Conservation (phyloP, 2,329 filamentous ascomycete genomes). For the Sarocladium strictum region DNA sequence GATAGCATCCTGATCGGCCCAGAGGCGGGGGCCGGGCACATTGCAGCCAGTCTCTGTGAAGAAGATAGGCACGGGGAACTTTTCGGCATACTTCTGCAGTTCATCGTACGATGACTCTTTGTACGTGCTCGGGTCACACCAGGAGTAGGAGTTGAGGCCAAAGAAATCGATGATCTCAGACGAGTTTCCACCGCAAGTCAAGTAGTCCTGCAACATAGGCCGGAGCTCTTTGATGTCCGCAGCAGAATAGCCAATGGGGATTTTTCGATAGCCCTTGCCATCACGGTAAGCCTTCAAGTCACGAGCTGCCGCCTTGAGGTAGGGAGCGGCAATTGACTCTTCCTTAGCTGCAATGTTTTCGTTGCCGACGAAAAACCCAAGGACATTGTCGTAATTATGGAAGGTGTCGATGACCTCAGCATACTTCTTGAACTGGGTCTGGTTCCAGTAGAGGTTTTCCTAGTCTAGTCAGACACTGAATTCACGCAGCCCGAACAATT, state of each 20-base stretch:
- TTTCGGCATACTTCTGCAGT: slow-evolving; percentile 59
- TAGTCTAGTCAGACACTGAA: slow-evolving; percentile 21
- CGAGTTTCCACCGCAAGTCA: slow-evolving; percentile 68
- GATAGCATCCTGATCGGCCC: slow-evolving; percentile 69
- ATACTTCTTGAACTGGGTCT: slow-evolving; percentile 63
- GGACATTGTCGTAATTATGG: slow-evolving; percentile 69
- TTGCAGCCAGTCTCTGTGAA: slow-evolving; percentile 89
- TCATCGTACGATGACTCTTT: slow-evolving; percentile 60
- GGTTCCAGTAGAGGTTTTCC: slow-evolving; percentile 63
- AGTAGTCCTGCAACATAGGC: slow-evolving; percentile 61
- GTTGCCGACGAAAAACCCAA: slow-evolving; percentile 84
- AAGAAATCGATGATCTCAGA: slow-evolving; percentile 77
- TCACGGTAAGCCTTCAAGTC: slow-evolving; percentile 81
- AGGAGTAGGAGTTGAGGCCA: slow-evolving; percentile 78
- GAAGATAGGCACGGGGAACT: slow-evolving; percentile 80
- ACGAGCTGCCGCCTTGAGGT: slow-evolving; percentile 72
- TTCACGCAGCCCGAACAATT: background rate
- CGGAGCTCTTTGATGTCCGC: slow-evolving; percentile 70
- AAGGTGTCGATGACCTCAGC: slow-evolving; percentile 71
- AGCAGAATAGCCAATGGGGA: slow-evolving; percentile 82
- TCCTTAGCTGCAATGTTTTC: slow-evolving; percentile 66
- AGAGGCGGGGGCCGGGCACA: slow-evolving; percentile 52
- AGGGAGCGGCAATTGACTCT: slow-evolving; percentile 64
- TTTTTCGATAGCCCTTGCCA: slow-evolving; percentile 68
- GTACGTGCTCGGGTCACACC: slow-evolving; percentile 60